These are phyloP conservation scores for Massospora cicadina DNA, from an alignment of 371 early-diverging fungal genomes.

Conservation along the genomic window DNA sequence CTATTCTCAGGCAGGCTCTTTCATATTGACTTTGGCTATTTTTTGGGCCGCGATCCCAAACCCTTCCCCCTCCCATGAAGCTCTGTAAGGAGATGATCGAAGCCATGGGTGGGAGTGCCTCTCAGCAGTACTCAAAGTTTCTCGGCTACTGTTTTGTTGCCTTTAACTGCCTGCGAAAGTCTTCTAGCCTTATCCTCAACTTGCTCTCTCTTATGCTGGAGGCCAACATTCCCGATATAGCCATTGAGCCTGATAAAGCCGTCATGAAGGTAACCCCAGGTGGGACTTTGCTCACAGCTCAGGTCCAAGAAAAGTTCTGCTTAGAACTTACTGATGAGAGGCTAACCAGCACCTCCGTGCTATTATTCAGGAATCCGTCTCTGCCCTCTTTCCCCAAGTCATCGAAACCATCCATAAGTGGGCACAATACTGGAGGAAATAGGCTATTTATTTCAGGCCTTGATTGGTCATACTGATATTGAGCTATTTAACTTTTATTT, in stretches of 20 bases:
- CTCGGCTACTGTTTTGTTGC: slow-evolving; percentile 80
- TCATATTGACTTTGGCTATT: slow-evolving; percentile 97
- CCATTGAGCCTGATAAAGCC: slow-evolving; percentile 90
- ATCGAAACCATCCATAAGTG: slow-evolving; percentile 92
- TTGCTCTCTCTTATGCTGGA: slow-evolving; percentile 89
- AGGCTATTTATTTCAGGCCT: too few relatives aligned
- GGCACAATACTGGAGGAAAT: slow-evolving; percentile 76
- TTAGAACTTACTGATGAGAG: slow-evolving; percentile 85
- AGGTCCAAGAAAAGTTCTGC: slow-evolving; percentile 87
- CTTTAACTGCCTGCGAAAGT: slow-evolving; percentile 77
- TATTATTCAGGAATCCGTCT: slow-evolving; percentile 80
- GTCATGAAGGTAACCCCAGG: slow-evolving; percentile 55
- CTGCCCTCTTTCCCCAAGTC: slow-evolving; percentile 91
- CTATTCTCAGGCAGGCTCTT: slow-evolving; percentile 53
- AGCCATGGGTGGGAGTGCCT: slow-evolving; percentile 86
- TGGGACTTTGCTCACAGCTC: background rate
- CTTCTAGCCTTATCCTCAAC: slow-evolving; percentile 84
- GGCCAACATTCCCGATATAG: slow-evolving; percentile 87
- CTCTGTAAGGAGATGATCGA: slow-evolving; percentile 98
- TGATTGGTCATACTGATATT: too few relatives aligned
- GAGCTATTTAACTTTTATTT: too few relatives aligned
- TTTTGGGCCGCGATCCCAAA: slow-evolving; percentile 94
- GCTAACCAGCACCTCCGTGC: slow-evolving; percentile 83
- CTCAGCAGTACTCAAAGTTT: slow-evolving; percentile 67
- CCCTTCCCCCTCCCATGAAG: slow-evolving; percentile 98